These are phyloP conservation scores for Sporothrix globosa DNA, from an alignment of 2,329 filamentous ascomycete species.

Conservation along the genomic window DNA sequence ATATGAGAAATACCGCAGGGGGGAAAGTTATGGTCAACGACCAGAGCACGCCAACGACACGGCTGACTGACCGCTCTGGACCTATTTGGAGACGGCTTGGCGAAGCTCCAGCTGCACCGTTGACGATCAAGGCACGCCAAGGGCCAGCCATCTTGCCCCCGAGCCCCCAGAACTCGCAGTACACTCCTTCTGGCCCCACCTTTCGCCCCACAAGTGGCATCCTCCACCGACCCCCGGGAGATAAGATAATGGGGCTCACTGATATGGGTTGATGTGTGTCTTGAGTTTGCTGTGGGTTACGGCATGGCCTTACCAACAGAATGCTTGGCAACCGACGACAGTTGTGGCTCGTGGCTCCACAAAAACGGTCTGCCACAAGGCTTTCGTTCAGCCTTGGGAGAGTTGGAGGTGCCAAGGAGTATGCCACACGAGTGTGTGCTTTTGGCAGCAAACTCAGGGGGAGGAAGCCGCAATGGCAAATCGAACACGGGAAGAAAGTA, in stretches of 20 bases:
- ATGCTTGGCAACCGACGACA: not conserved
- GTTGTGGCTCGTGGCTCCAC: not conserved
- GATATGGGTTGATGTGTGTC: slow-evolving; percentile 16
- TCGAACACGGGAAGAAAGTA: not conserved
- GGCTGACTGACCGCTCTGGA: slow-evolving; percentile 7
- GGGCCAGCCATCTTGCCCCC: not conserved
- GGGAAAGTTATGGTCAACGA: not conserved
- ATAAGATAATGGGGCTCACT: slow-evolving; percentile 5
- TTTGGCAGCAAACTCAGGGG: not conserved
- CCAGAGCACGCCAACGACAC: not conserved
- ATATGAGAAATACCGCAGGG: slow-evolving; percentile 25
- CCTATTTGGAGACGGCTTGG: not conserved
- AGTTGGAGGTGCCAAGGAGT: not conserved
- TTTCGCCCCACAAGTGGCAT: not conserved
- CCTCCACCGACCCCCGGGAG: slow-evolving; percentile 13
- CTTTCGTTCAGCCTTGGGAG: slow-evolving; percentile 10
- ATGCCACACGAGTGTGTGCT: not conserved
- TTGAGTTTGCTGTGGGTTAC: slow-evolving; percentile 27
- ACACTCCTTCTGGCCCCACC: too few relatives aligned
- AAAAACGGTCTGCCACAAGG: not conserved
- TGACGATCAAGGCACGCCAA: slow-evolving; percentile 19
- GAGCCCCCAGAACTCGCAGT: too few relatives aligned
- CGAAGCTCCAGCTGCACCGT: not conserved
- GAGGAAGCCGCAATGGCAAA: not conserved
- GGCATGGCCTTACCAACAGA: slow-evolving; percentile 24